phyloP scores from a whole-genome alignment of 371 early-diverging fungal species.

The Mortierella sp. region DNA sequence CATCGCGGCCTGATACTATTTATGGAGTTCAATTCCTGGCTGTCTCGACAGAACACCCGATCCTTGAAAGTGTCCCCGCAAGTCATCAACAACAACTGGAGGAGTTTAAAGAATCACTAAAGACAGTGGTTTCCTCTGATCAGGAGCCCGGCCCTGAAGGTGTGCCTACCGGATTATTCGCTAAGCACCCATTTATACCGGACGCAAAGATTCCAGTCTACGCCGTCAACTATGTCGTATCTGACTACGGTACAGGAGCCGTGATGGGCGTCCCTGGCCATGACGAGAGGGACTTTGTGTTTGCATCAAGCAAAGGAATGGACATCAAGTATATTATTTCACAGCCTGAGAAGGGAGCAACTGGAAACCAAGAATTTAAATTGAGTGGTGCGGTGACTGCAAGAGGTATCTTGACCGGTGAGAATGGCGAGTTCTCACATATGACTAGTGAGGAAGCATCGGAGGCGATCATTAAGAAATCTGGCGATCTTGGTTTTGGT shows the following conservation, averaged over 20 bases:
- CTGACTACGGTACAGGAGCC: conserved; percentile 88
- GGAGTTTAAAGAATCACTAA: conserved; percentile 64
- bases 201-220: conserved; percentile 78
- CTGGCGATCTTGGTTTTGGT: conserved; percentile 64
- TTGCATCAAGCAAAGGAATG: conserved; percentile 59
- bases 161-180: conserved; percentile 77
- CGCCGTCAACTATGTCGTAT: conserved; percentile 82
- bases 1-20: conserved; percentile 84
- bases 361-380: not conserved
- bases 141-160: conserved; percentile 58
- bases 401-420: conserved; percentile 69
- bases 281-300: conserved; percentile 83
- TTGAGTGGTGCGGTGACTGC: conserved; percentile 60
- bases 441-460: conserved; percentile 73
- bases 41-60: conserved; percentile 80
- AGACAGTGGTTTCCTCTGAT: conserved; percentile 46
- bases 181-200: conserved; percentile 69
- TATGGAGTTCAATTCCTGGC: conserved; percentile 85
- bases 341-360: conserved; percentile 31
- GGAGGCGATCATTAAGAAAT: conserved; percentile 68
- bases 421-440: conserved; percentile 68
- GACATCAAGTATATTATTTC: conserved; percentile 44
- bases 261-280: conserved; percentile 93
- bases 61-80: conserved; percentile 62
- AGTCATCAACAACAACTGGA: conserved; percentile 64